A percentile compares a stretch with the other conserved stretches of the same genome.
These are phyloP conservation scores for Annulohypoxylon moriforme DNA, from an alignment of 495 filamentous ascomycete species.

Conservation along the genomic window DNA sequence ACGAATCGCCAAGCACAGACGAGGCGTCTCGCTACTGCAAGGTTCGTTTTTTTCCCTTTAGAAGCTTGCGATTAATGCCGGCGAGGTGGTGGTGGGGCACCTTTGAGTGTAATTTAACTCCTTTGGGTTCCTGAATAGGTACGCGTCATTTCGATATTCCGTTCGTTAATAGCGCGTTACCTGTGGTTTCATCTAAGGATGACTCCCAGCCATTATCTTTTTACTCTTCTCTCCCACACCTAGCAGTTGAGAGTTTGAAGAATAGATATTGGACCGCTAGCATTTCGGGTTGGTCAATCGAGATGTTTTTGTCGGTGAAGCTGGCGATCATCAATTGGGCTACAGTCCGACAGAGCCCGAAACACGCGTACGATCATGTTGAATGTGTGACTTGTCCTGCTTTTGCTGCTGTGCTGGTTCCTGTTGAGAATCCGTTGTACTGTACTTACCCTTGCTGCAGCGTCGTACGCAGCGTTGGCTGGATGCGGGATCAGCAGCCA, in stretches of 20 bases:
- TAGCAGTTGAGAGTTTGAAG: not conserved
- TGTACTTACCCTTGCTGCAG: conserved; percentile 37
- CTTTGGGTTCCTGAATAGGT: conserved; percentile 2
- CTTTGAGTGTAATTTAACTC: conserved; percentile 40
- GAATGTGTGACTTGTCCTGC: conserved; percentile 28
- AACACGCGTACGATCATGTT: conserved; percentile 25
- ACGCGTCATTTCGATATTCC: conserved; percentile 20
- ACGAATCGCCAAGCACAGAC: conserved; percentile 39
- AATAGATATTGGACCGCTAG: conserved; percentile 3
- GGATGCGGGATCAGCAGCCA: conserved; percentile 44
- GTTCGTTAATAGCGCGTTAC: conserved; percentile 16
- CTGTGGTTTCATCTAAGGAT: not conserved
- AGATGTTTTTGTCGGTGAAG: conserved; percentile 33
- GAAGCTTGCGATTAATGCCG: conserved; percentile 12
- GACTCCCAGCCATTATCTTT: conserved; percentile 7
- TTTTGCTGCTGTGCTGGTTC: conserved; percentile 37
- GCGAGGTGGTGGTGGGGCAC: conserved; percentile 5
- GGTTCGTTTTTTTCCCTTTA: not conserved
- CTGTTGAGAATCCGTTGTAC: conserved; percentile 33
- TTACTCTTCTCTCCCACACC: not conserved
- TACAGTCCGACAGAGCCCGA: conserved; percentile 19
- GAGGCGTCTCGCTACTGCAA: conserved; percentile 42
- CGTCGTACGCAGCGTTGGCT: conserved; percentile 40
- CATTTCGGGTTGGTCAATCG: conserved; percentile 14
- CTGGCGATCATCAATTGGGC: conserved; percentile 32